Evolutionary conservation across 1,284 basidiomycete genomes (phyloP).

Genomic region (Ganoderma multipileum): DNA sequence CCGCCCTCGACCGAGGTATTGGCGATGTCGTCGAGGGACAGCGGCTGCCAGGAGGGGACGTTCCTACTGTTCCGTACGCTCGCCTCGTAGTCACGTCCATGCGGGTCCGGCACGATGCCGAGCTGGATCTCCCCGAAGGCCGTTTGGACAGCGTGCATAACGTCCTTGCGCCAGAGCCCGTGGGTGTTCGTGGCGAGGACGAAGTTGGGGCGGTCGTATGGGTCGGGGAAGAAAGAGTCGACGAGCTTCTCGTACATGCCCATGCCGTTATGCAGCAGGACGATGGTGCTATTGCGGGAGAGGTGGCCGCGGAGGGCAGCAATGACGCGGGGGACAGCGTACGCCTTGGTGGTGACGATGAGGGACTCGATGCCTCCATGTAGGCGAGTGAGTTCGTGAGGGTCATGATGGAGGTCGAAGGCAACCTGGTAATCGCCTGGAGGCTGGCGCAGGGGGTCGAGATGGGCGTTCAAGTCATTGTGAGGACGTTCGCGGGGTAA

Average conservation of each 20-base stretch:
- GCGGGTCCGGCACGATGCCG: conserved; percentile 79
- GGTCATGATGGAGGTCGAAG: conserved; percentile 10
- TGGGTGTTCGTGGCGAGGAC: conserved; percentile 88
- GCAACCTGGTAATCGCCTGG: conserved; percentile 21
- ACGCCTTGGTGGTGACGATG: conserved; percentile 85
- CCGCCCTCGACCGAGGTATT: conserved; percentile 35
- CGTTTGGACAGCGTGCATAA: conserved; percentile 75
- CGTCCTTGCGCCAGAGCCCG: conserved; percentile 65
- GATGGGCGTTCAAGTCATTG: conserved; percentile 1
- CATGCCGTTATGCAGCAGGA: conserved; percentile 92
- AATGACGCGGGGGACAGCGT: conserved; percentile 68
- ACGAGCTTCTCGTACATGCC: conserved; percentile 88
- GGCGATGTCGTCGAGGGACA: conserved; percentile 65
- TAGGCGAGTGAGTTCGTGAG: conserved; percentile 9
- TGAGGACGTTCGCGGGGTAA: conserved; percentile 4
- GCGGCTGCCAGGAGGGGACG: conserved; percentile 21
- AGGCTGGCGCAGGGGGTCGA: conserved; percentile 1
- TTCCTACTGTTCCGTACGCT: neutral
- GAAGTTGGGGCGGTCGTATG: conserved; percentile 81
- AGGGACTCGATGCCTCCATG: conserved; percentile 65
- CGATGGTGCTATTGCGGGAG: conserved; percentile 77
- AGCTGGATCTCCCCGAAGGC: conserved; percentile 79
- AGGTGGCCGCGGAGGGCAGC: conserved; percentile 70
- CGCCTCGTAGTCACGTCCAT: conserved; percentile 65
- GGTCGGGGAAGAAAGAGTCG: conserved; percentile 75